Percentiles rank a stretch among this genome's conserved stretches.
These are phyloP conservation scores for Fusarium sp. DNA, from an alignment of 2,329 filamentous ascomycete species.

Conservation along the genomic window DNA sequence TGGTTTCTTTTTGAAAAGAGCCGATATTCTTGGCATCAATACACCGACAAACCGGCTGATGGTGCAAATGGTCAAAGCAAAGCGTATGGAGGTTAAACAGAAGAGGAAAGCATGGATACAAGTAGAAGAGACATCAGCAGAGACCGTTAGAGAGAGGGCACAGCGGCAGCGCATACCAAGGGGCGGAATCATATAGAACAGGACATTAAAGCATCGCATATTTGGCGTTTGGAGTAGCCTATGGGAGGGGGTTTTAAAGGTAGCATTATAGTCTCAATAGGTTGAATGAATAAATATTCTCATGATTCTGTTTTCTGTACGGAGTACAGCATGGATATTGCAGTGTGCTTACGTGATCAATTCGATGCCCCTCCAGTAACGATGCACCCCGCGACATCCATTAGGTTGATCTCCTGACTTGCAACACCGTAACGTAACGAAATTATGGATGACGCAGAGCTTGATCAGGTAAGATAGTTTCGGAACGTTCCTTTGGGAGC, in stretches of 20 bases:
- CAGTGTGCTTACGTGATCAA: conserved; percentile 34
- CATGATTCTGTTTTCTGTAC: background rate
- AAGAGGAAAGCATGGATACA: conserved; percentile 50
- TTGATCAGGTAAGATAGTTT: conserved; percentile 52
- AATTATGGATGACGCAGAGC: conserved; percentile 58
- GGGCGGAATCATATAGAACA: background rate
- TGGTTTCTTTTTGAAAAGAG: conserved; percentile 84
- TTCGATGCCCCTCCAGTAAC: conserved; percentile 42
- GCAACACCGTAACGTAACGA: conserved; percentile 20
- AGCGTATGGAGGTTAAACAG: conserved; percentile 55
- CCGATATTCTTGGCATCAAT: conserved; percentile 76
- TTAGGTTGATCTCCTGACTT: conserved; percentile 37
- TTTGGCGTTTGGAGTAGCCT: conserved; percentile 15
- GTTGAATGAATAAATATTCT: background rate
- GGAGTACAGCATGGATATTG: background rate
- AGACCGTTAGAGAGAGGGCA: conserved; percentile 28
- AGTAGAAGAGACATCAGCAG: conserved; percentile 51
- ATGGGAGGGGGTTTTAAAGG: background rate
- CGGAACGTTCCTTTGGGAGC: too few species aligned
- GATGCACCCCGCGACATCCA: conserved; percentile 33
- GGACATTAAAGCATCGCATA: conserved; percentile 10
- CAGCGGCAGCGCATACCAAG: background rate
- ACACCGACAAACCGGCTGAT: conserved; percentile 79
- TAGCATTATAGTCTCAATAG: background rate
- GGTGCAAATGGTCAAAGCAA: conserved; percentile 77